phyloP scores from a whole-genome alignment of 306 rosid genomes.

The Cicer yamashitae region DNA sequence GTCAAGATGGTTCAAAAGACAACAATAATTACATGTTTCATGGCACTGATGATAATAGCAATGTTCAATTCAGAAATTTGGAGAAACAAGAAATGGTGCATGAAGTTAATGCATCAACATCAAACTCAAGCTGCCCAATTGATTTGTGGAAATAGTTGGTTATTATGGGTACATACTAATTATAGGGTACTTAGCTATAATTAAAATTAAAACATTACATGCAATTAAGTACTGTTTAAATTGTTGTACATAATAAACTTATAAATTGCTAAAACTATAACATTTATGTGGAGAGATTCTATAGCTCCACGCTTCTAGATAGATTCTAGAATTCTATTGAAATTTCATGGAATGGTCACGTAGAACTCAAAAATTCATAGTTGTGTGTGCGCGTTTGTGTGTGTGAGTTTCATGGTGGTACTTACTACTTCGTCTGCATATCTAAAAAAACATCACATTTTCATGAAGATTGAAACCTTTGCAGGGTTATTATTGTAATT shows the following conservation, averaged over 20 bases:
- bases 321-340: slow-evolving; percentile 38
- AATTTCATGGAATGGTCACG: background rate
- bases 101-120: slow-evolving; percentile 56
- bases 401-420: too few relatives aligned
- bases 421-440: too few relatives aligned
- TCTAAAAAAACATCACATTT: background rate
- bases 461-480: slow-evolving; percentile 29
- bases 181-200: slow-evolving; percentile 43
- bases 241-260: slow-evolving; percentile 69
- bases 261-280: slow-evolving; percentile 49
- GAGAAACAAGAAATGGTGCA: slow-evolving; percentile 64
- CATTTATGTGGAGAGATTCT: slow-evolving; percentile 48
- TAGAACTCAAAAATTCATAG: background rate
- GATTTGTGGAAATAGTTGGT: slow-evolving; percentile 65
- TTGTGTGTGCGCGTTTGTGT: too few relatives aligned
- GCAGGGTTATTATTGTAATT: background rate
- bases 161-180: slow-evolving; percentile 53
- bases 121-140: slow-evolving; percentile 62
- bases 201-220: slow-evolving; percentile 27
- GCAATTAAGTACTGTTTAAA: slow-evolving; percentile 40
- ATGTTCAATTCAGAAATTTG: slow-evolving; percentile 45
- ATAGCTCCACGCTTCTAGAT: slow-evolving; percentile 22
- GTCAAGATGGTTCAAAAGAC: slow-evolving; percentile 67
- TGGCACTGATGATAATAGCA: slow-evolving; percentile 4
- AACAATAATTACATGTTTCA: slow-evolving; percentile 47